Percentiles rank a stretch among this genome's conserved stretches.
Conservation (phyloP, 257 asterid species). For the Ophiorrhiza pumila region DNA sequence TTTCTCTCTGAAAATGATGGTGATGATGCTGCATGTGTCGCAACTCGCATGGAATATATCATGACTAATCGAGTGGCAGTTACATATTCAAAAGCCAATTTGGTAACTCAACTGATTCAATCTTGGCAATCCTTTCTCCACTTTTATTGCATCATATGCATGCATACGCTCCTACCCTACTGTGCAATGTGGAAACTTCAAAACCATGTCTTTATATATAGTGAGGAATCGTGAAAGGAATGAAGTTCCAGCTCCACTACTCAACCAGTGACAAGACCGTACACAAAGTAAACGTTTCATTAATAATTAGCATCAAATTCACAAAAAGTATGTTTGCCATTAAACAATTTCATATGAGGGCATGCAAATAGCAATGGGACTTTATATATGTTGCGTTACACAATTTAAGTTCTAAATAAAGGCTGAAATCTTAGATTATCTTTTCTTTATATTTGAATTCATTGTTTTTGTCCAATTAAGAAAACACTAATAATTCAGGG, state of each 20-base stretch:
- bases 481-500: too few species aligned
- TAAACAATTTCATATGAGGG: too few species aligned
- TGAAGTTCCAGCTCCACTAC: conserved; percentile 1
- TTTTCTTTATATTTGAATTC: too few species aligned
- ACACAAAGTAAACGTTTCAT: neutral
- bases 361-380: too few species aligned
- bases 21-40: neutral
- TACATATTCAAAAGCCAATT: neutral
- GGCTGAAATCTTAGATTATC: too few species aligned
- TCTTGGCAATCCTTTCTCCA: neutral
- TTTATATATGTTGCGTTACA: too few species aligned
- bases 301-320: neutral
- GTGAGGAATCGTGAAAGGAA: neutral
- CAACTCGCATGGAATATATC: neutral
- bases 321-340: neutral
- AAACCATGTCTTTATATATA: neutral
- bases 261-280: neutral
- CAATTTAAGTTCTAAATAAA: too few species aligned
- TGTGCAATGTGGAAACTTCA: neutral
- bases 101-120: neutral
- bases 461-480: too few species aligned
- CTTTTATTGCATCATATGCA: neutral
- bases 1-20: neutral
- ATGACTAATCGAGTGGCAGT: too few species aligned
- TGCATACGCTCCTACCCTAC: neutral